phyloP scores from a whole-genome alignment of 2,329 filamentous ascomycete genomes.

The Alternaria postmessia region DNA sequence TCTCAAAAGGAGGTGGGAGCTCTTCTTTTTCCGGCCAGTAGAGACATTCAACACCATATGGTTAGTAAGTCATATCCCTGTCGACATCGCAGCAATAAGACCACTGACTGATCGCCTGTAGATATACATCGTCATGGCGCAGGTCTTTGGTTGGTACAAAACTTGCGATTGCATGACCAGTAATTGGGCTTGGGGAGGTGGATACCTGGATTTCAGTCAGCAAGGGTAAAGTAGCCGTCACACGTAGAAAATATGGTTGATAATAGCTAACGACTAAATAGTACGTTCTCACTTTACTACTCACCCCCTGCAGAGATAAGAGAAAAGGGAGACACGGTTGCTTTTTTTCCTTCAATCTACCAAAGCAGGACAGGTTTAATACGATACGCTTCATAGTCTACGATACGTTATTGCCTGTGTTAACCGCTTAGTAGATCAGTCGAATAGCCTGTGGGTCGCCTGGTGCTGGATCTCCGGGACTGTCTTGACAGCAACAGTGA shows the following conservation, averaged over 20 bases:
- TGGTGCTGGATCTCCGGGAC: constrained; percentile 47
- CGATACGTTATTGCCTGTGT: too few relatives aligned
- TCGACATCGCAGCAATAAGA: background rate
- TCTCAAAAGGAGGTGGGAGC: constrained; percentile 28
- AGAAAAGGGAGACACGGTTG: too few relatives aligned
- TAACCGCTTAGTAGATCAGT: constrained; percentile 25
- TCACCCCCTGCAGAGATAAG: too few relatives aligned
- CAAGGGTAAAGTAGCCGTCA: constrained; percentile 5
- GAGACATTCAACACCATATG: constrained; percentile 51
- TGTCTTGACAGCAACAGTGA: constrained; percentile 35
- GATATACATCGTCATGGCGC: constrained; percentile 42
- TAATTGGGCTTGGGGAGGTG: constrained; percentile 48
- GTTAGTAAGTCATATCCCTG: constrained; percentile 32
- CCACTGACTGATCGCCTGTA: background rate
- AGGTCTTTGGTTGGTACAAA: constrained; percentile 54
- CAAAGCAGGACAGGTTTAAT: too few relatives aligned
- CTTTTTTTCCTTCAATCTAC: too few relatives aligned
- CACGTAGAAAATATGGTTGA: too few relatives aligned
- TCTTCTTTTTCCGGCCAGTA: constrained; percentile 41
- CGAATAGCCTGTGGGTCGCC: constrained; percentile 37
- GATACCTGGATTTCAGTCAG: constrained; percentile 53
- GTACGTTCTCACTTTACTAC: too few relatives aligned
- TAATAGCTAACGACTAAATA: too few relatives aligned
- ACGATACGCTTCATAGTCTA: too few relatives aligned
- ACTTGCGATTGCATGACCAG: constrained; percentile 55